Evolutionary conservation across 306 rosid species (phyloP).

Genomic region (Acacia crassicarpa): DNA sequence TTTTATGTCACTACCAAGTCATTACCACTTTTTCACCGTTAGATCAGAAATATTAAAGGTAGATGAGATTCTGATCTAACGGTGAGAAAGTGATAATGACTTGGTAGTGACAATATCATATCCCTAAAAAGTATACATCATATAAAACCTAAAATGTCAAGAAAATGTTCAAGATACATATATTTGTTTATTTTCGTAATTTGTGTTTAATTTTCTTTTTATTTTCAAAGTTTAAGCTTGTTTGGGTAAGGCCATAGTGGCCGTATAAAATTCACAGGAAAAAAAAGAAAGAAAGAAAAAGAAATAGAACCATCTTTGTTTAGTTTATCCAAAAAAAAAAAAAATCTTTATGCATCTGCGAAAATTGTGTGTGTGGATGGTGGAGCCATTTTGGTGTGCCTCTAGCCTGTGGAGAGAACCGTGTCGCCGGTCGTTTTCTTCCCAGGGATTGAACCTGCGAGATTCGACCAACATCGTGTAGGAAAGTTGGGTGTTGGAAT

Average conservation of each 20-base stretch:
- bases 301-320: background rate
- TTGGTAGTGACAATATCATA: no score
- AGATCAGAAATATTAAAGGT: no score
- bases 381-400: background rate
- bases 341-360: background rate
- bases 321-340: no score
- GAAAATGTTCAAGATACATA: no score
- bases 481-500: slow-evolving; percentile 29
- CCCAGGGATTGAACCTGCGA: slow-evolving; percentile 27
- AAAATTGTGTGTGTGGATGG: background rate
- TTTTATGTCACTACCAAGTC: no score
- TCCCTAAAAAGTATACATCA: no score
- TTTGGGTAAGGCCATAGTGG: slow-evolving; percentile 9
- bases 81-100: no score
- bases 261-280: slow-evolving; percentile 14
- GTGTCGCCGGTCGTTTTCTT: slow-evolving; percentile 35
- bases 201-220: background rate
- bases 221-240: background rate
- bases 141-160: no score
- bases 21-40: no score
- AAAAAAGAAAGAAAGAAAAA: background rate
- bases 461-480: slow-evolving; percentile 31
- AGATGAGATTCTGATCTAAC: no score
- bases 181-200: no score
- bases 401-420: slow-evolving; percentile 37